phyloP scores from a whole-genome alignment of 2,329 filamentous ascomycete species.

The Penicillium janthinellum region DNA sequence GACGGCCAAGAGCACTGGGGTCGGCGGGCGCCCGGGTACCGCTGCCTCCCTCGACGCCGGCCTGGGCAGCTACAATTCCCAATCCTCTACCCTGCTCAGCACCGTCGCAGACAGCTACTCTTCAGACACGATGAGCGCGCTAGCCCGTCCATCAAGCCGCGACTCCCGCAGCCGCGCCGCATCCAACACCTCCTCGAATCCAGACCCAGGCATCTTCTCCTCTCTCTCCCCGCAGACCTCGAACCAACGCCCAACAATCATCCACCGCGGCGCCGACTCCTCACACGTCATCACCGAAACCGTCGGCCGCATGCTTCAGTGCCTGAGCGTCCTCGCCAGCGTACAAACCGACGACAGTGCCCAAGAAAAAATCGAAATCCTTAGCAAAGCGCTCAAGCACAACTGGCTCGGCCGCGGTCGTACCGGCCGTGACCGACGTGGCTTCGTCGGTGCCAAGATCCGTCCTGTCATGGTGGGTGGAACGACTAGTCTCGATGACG shows the following conservation, averaged over 20 bases:
- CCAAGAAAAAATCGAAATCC: constrained; percentile 76
- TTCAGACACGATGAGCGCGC: constrained; percentile 52
- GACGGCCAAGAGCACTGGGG: constrained; percentile 46
- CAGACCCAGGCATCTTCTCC: constrained; percentile 47
- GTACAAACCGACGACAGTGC: constrained; percentile 72
- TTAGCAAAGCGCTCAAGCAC: constrained; percentile 86
- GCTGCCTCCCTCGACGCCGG: constrained; percentile 74
- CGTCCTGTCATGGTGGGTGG: constrained; percentile 36
- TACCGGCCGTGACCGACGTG: constrained; percentile 84
- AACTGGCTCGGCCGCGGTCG: constrained; percentile 93
- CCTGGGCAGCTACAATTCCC: constrained; percentile 77
- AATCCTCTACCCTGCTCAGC: constrained; percentile 77
- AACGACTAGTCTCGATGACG: constrained; percentile 30
- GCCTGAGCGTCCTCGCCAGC: constrained; percentile 83
- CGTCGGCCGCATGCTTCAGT: constrained; percentile 93
- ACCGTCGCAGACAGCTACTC: constrained; percentile 56
- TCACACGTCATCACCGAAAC: constrained; percentile 86
- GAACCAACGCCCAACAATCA: constrained; percentile 35
- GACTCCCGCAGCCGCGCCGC: constrained; percentile 71
- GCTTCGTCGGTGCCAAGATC: constrained; percentile 74
- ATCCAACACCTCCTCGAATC: constrained; percentile 71
- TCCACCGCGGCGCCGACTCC: constrained; percentile 42
- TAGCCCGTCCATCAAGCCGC: constrained; percentile 25
- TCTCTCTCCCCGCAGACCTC: constrained; percentile 40
- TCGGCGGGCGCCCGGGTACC: constrained; percentile 66